phyloP scores from a whole-genome alignment of 164 flowering plant genomes.

The Kingdonia uniflora region DNA sequence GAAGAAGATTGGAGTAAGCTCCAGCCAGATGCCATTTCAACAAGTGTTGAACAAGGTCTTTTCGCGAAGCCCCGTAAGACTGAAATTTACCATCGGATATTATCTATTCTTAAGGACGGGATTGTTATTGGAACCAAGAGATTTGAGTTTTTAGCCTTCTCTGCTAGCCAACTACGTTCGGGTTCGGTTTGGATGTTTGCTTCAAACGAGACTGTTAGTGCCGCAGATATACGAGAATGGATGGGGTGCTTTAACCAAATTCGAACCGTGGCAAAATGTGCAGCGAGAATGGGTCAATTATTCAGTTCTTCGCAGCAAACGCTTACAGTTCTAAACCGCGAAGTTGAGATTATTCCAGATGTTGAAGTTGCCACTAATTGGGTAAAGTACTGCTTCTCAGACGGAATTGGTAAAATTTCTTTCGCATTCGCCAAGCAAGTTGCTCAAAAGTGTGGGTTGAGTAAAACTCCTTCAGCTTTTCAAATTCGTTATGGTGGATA shows the following conservation, averaged over 20 bases:
- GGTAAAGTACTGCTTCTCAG: constrained; percentile 78
- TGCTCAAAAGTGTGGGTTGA: constrained; percentile 57
- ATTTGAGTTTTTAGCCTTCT: constrained; percentile 88
- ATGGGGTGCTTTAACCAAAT: constrained; percentile 85
- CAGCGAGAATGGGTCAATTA: constrained; percentile 96
- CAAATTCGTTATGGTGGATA: constrained; percentile 97
- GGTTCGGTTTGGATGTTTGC: constrained; percentile 99
- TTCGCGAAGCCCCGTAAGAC: constrained; percentile 58
- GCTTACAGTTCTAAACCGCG: constrained; percentile 36
- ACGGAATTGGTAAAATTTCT: constrained; percentile 92
- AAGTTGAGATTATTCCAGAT: constrained; percentile 75
- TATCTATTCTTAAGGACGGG: constrained; percentile 66
- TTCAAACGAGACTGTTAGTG: constrained; percentile 57
- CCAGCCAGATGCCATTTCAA: constrained; percentile 43
- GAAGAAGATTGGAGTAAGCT: constrained; percentile 95
- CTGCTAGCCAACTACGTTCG: constrained; percentile 90
- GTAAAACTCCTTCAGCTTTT: constrained; percentile 71
- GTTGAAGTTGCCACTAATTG: constrained; percentile 58
- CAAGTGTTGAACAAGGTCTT: constrained; percentile 35
- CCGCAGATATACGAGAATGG: constrained; percentile 77
- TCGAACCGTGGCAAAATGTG: constrained; percentile 82
- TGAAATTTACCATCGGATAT: constrained; percentile 48
- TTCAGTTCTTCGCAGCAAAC: constrained; percentile 83
- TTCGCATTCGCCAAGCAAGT: constrained; percentile 55
- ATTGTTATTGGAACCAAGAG: constrained; percentile 61